phyloP scores from a whole-genome alignment of 2,329 filamentous ascomycete species.

The Dactylella cylindrospora region DNA sequence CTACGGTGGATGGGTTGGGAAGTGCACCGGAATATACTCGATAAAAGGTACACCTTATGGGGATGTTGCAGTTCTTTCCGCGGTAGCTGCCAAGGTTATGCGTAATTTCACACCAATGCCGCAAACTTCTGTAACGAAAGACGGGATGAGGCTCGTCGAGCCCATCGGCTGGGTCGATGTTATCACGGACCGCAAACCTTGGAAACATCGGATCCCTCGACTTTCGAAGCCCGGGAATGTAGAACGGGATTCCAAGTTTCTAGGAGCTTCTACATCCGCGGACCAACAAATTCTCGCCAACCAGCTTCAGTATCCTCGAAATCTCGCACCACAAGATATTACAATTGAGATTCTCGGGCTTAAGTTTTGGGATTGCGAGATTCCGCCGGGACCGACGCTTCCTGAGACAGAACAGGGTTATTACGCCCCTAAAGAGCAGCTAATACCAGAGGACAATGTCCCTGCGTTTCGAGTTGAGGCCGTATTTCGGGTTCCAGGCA shows the following conservation, averaged over 20 bases:
- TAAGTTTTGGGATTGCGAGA: conserved; percentile 54
- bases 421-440: conserved; percentile 56
- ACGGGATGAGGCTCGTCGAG: conserved; percentile 3
- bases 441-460: conserved; percentile 56
- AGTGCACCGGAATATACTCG: conserved; percentile 60
- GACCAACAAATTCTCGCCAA: conserved; percentile 59
- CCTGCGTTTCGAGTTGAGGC: conserved; percentile 50
- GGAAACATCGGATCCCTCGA: conserved; percentile 58
- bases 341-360: conserved; percentile 30
- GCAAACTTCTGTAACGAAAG: not conserved
- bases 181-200: conserved; percentile 50
- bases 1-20: conserved; percentile 66
- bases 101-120: not conserved
- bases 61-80: conserved; percentile 59
- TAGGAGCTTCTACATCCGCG: conserved; percentile 59
- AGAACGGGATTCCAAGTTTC: conserved; percentile 63
- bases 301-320: conserved; percentile 64
- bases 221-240: conserved; percentile 64
- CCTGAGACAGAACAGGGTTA: conserved; percentile 19
- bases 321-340: conserved; percentile 59
- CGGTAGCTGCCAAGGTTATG: conserved; percentile 52
- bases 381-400: not conserved
- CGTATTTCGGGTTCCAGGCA: conserved; percentile 50
- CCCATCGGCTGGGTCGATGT: conserved; percentile 39
- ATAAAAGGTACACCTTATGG: conserved; percentile 55